A percentile compares a stretch with the other conserved stretches of the same genome.
Conservation (phyloP, 1,284 basidiomycete species). For the Melanopsichium pennsylvanicum region DNA sequence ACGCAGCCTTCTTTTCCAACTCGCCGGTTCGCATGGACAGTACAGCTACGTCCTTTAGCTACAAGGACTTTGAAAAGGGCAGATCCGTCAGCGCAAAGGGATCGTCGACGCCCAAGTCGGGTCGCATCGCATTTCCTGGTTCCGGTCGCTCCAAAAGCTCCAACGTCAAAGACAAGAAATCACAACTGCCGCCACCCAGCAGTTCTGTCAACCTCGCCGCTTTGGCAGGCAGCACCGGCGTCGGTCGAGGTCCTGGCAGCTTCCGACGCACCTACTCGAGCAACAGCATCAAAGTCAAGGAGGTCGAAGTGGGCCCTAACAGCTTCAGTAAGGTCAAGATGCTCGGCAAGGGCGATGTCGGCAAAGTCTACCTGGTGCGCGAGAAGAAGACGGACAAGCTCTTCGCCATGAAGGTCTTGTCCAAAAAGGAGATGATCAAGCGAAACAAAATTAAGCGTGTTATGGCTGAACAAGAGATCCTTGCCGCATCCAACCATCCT, state of each 20-base stretch:
- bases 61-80: constrained; percentile 61
- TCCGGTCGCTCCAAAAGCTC: constrained; percentile 49
- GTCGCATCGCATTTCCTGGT: constrained; percentile 55
- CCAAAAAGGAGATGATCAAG: constrained; percentile 99
- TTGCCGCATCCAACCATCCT: constrained; percentile 94
- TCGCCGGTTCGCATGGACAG: constrained; percentile 61
- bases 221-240: constrained; percentile 56
- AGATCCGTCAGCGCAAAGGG: constrained; percentile 35
- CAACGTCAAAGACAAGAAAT: constrained; percentile 71
- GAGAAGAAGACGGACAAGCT: constrained; percentile 97
- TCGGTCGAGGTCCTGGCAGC: constrained; percentile 69
- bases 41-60: constrained; percentile 58
- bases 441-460: constrained; percentile 98
- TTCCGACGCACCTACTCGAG: constrained; percentile 95
- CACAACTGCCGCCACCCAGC: constrained; percentile 76
- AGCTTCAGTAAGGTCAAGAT: constrained; percentile 98
- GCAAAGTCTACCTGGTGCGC: constrained; percentile 94
- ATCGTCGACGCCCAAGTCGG: constrained; percentile 47
- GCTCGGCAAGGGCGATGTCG: constrained; percentile 98
- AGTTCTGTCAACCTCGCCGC: constrained; percentile 70
- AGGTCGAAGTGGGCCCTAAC: constrained; percentile 73
- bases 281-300: constrained; percentile 92
- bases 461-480: constrained; percentile 94
- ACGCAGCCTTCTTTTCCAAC: constrained; percentile 50
- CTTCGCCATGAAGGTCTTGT: constrained; percentile 98